Evolutionary conservation across 768 basidiomycete species (phyloP).

Genomic region (Neoboletus subvelutipes): DNA sequence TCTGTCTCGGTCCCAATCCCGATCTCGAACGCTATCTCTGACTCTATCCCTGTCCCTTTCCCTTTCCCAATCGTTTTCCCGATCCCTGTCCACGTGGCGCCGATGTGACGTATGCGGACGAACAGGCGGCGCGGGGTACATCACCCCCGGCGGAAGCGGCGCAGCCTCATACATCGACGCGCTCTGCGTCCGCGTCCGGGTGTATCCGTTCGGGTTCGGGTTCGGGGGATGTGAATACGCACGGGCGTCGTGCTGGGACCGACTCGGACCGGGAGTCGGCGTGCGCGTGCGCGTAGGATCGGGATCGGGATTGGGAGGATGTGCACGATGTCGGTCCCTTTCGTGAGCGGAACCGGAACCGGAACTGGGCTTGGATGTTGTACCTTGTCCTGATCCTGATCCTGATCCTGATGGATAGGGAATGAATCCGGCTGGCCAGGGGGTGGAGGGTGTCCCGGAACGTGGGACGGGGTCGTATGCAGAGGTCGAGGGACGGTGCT

Average conservation of each 20-base stretch:
- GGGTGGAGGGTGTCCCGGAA: conserved; percentile 9
- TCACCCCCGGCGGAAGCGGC: conserved; percentile 27
- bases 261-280: not conserved
- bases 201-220: conserved; percentile 4
- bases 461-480: conserved; percentile 3
- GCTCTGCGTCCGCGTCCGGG: conserved; percentile 15
- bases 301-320: not conserved
- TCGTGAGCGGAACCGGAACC: not conserved
- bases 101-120: conserved; percentile 28
- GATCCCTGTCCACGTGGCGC: not conserved
- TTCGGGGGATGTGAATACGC: not conserved
- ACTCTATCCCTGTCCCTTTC: not conserved
- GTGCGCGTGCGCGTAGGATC: not conserved
- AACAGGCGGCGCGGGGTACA: conserved; percentile 27
- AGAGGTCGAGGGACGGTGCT: not conserved
- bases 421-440: conserved; percentile 24
- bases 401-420: conserved; percentile 4
- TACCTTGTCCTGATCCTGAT: not conserved
- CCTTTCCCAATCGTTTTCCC: not conserved
- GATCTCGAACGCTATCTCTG: not conserved
- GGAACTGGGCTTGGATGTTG: not conserved
- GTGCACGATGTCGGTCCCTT: conserved; percentile 3
- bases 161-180: conserved; percentile 25
- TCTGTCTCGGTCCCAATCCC: not conserved
- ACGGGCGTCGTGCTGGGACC: not conserved